Percentiles rank a stretch among this genome's conserved stretches.
Conservation (phyloP, 176 grass and related monocot species). For the Alopecurus myosuroides region DNA sequence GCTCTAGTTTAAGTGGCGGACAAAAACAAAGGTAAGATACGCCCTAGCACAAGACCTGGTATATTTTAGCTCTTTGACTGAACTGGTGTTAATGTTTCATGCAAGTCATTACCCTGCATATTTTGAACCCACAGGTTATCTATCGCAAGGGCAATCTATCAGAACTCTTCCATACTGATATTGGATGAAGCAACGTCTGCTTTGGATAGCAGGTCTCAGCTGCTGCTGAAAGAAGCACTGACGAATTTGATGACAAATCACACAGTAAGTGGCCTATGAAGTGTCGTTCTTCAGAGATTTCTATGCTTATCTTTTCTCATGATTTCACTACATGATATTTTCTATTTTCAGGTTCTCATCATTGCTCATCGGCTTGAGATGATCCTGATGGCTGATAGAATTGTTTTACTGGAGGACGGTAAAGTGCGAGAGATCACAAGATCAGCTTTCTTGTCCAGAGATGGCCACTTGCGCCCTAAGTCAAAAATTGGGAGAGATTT, state of each 20-base stretch:
- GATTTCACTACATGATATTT: not conserved
- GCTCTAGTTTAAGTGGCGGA: slow-evolving; percentile 63
- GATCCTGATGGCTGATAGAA: slow-evolving; percentile 65
- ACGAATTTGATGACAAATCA: slow-evolving; percentile 37
- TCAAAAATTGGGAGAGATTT: slow-evolving; percentile 1
- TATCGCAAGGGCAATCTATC: slow-evolving; percentile 77
- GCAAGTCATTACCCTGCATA: not conserved
- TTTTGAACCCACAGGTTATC: slow-evolving; percentile 46
- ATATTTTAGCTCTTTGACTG: not conserved
- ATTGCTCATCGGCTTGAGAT: slow-evolving; percentile 77
- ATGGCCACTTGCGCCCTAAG: slow-evolving; percentile 1
- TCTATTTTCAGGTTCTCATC: slow-evolving; percentile 47
- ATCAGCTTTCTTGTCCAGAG: slow-evolving; percentile 39
- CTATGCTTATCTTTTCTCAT: not conserved
- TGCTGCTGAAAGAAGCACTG: slow-evolving; percentile 67
- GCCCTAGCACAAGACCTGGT: not conserved
- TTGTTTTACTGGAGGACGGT: slow-evolving; percentile 52
- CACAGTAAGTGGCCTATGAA: slow-evolving; percentile 30
- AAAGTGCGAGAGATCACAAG: slow-evolving; percentile 42
- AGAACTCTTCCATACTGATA: slow-evolving; percentile 61
- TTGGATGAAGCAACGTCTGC: slow-evolving; percentile 86
- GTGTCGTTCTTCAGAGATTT: not conserved
- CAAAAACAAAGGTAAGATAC: slow-evolving; percentile 71
- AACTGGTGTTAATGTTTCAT: not conserved
- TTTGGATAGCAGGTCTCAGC: slow-evolving; percentile 65